Conservation (phyloP, 2,329 filamentous ascomycete genomes). For the Fonsecaea multimorphosa region DNA sequence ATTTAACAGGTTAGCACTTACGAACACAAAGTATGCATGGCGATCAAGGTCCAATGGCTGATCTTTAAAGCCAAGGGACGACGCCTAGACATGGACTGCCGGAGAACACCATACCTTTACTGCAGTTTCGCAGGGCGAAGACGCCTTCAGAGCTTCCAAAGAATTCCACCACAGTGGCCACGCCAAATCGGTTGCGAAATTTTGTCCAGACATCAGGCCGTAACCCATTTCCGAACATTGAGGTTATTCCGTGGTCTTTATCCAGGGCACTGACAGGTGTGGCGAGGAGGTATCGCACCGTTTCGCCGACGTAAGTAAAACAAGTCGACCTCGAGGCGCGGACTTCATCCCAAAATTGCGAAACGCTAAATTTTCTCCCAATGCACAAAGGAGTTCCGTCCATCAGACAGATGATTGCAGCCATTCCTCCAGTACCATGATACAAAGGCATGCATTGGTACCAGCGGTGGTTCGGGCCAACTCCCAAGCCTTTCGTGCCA, state of each 20-base stretch:
- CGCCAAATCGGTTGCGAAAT: constrained; percentile 47
- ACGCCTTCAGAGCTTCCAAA: constrained; percentile 76
- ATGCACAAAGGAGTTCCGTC: constrained; percentile 1
- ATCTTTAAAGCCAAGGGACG: constrained; percentile 49
- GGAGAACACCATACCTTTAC: constrained; percentile 65
- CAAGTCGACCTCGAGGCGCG: constrained; percentile 56
- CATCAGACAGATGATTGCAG: neutral
- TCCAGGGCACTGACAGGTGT: constrained; percentile 53
- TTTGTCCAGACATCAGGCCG: constrained; percentile 56
- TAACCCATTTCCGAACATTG: constrained; percentile 56
- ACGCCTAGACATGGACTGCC: too few relatives aligned
- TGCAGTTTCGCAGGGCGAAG: constrained; percentile 66
- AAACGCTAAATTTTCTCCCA: constrained; percentile 27
- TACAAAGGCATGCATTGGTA: constrained; percentile 83
- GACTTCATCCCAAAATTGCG: constrained; percentile 33
- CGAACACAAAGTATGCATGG: too few relatives aligned
- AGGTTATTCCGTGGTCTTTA: constrained; percentile 50
- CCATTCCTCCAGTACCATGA: constrained; percentile 65
- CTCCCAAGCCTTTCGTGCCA: too few relatives aligned
- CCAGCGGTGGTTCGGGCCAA: constrained; percentile 66
- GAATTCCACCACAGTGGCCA: constrained; percentile 69
- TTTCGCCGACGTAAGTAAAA: constrained; percentile 61
- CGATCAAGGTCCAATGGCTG: too few relatives aligned
- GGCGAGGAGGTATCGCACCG: constrained; percentile 55
- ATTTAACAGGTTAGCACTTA: too few relatives aligned